Conservation (phyloP, 306 rosid genomes). For the Leucaena leucocephala region DNA sequence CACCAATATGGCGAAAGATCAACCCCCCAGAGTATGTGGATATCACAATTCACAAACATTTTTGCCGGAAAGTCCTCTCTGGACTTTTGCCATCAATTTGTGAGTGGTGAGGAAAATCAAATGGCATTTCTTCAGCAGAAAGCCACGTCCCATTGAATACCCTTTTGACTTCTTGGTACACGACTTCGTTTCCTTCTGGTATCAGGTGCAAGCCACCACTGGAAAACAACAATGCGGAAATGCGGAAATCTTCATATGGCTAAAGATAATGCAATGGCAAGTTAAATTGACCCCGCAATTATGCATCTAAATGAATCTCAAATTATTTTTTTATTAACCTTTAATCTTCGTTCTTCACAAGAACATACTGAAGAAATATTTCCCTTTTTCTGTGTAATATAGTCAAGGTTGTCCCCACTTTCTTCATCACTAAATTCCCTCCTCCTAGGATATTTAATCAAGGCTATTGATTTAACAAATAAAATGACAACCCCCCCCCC, state of each 20-base stretch:
- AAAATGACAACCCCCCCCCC: neutral
- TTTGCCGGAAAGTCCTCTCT: slow-evolving; percentile 65
- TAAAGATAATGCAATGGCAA: neutral
- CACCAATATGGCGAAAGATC: slow-evolving; percentile 9
- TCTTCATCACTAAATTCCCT: neutral
- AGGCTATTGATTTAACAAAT: neutral
- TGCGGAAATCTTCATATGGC: slow-evolving; percentile 16
- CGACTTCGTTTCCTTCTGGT: slow-evolving; percentile 74
- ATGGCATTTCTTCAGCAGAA: slow-evolving; percentile 66
- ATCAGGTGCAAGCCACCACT: slow-evolving; percentile 94
- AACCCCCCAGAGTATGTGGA: slow-evolving; percentile 10
- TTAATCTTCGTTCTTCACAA: neutral
- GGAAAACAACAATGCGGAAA: slow-evolving; percentile 28
- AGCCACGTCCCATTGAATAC: slow-evolving; percentile 48
- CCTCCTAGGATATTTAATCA: neutral
- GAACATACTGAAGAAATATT: neutral
- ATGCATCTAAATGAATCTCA: slow-evolving; percentile 13
- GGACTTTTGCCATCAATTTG: slow-evolving; percentile 65
- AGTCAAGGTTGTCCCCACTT: neutral
- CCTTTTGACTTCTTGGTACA: slow-evolving; percentile 50
- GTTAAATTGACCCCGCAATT: slow-evolving; percentile 4
- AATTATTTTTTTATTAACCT: neutral
- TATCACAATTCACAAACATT: slow-evolving; percentile 50
- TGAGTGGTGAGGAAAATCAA: slow-evolving; percentile 87
- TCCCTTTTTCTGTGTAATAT: neutral